These are phyloP conservation scores for Craspedostauros australis DNA, from an alignment of 108 stramenopile species.

Conservation along the genomic window DNA sequence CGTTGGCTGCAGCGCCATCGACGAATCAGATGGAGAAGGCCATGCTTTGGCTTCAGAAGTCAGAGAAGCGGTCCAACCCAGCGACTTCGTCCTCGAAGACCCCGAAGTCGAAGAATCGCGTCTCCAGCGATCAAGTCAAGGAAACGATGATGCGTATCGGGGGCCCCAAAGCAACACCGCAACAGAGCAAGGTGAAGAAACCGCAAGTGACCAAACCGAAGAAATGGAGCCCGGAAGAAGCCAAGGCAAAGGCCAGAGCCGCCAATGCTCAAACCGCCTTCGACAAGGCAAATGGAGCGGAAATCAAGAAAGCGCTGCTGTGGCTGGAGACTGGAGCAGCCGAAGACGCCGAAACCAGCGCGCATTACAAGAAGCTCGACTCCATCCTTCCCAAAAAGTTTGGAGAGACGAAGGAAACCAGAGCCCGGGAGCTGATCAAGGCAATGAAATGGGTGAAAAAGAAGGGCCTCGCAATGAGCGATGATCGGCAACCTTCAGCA, in stretches of 20 bases:
- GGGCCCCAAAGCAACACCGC: neutral
- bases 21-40: too few relatives aligned
- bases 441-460: conserved; percentile 2
- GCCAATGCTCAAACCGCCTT: neutral
- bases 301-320: neutral
- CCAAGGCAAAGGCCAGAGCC: neutral
- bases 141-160: neutral
- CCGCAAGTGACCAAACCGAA: neutral
- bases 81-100: too few relatives aligned
- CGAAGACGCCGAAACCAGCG: neutral
- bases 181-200: neutral
- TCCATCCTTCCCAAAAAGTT: conserved; percentile 2
- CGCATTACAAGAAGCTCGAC: conserved; percentile 7
- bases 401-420: conserved; percentile 1
- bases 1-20: neutral
- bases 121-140: too few relatives aligned
- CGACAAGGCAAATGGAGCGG: neutral
- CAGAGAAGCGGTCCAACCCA: too few relatives aligned
- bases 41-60: too few relatives aligned
- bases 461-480: neutral
- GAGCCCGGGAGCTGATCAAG: conserved; percentile 2
- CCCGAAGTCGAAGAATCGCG: too few relatives aligned
- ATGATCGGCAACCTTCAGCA: neutral
- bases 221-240: conserved; percentile 1
- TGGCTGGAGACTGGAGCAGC: conserved; percentile 1